Base-by-base conservation (phyloP, 768 basidiomycete species). In the Termitomyces sp. region DNA sequence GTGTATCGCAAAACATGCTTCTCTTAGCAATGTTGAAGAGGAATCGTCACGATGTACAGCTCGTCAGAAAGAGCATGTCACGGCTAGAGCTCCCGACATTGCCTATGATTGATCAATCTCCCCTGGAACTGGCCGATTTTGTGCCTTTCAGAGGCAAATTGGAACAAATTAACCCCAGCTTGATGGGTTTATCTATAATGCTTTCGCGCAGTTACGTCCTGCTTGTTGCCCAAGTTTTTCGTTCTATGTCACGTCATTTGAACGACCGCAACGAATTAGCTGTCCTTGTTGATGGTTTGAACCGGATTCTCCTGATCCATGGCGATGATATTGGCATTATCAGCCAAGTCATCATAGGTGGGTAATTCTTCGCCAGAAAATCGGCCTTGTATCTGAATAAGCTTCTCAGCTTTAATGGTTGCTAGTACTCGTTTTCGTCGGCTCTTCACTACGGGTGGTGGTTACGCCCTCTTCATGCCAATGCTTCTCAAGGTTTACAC, bases 241-340 rank as follows among this genome's bases (percentile, higher is more conserved):
- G 83, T 19, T 84, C 82, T 0, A 82, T 91, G 77, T 83, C 86
- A 2, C 72, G 88, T 14, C 86, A 88, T 70, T 72, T 87, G 53
- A 88, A 79, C 60, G 87, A 89, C 59, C 76, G 85, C 12, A 77
- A 77, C 46, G 89, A 92, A 62, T 72, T 92, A 16, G 81, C 81
- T 0, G 63, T 83, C 23, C 74, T 88, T 11, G 69, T 89, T 19
- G 88, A 91, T 65, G 86, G 88, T 3, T 64, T 91, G 19, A 91
- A 89, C 67, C 79, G 80, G 5, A 84, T 88, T 42, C 70, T 92
- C 17, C 70, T 89, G 30, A 71, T 70, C 2, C 88, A 91, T 68
- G 85, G 86, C 3, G 78, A 84, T 62, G 89, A 91, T 62, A 79
- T 87, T 44, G 86, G 84, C n/a, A 82, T 91, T 52, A 82, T 92